Conservation (phyloP, 2,329 filamentous ascomycete genomes). For the Rugonectria rugulosa region DNA sequence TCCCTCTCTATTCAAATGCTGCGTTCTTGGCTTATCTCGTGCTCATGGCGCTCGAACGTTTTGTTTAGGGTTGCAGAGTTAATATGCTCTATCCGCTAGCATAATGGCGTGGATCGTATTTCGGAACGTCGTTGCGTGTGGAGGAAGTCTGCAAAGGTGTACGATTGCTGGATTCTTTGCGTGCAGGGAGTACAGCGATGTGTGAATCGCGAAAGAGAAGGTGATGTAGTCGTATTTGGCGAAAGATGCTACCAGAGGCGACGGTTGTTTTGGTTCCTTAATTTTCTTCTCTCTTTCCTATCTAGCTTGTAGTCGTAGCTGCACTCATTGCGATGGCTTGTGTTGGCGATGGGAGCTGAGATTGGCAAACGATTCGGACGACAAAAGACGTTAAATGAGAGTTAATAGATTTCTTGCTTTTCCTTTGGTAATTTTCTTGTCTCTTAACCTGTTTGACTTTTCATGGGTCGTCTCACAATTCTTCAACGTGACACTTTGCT, state of each 20-base stretch:
- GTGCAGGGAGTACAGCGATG: slow-evolving; percentile 1
- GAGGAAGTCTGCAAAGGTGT: too few species aligned
- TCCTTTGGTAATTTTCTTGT: slow-evolving; percentile 22
- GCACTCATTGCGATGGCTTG: slow-evolving; percentile 15
- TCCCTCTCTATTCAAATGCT: background rate
- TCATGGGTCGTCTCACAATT: too few species aligned
- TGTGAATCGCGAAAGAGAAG: too few species aligned
- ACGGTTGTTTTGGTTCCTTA: slow-evolving; percentile 8
- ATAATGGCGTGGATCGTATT: too few species aligned
- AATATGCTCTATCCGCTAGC: too few species aligned
- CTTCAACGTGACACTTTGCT: too few species aligned
- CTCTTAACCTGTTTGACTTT: background rate
- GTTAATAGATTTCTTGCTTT: slow-evolving; percentile 37
- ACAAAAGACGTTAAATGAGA: slow-evolving; percentile 35
- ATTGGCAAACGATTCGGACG: slow-evolving; percentile 26
- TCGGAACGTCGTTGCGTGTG: too few species aligned
- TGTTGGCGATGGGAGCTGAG: slow-evolving; percentile 16
- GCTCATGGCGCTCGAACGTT: slow-evolving; percentile 10
- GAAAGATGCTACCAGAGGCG: slow-evolving; percentile 14
- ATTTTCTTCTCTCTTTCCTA: slow-evolving; percentile 15
- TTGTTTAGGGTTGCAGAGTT: too few species aligned
- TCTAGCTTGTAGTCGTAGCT: slow-evolving; percentile 5
- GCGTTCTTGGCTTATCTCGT: slow-evolving; percentile 8
- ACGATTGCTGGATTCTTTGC: background rate
- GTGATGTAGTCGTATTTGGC: slow-evolving; percentile 1